phyloP scores from a whole-genome alignment of 2,329 filamentous ascomycete species.

The Fusarium setosum region DNA sequence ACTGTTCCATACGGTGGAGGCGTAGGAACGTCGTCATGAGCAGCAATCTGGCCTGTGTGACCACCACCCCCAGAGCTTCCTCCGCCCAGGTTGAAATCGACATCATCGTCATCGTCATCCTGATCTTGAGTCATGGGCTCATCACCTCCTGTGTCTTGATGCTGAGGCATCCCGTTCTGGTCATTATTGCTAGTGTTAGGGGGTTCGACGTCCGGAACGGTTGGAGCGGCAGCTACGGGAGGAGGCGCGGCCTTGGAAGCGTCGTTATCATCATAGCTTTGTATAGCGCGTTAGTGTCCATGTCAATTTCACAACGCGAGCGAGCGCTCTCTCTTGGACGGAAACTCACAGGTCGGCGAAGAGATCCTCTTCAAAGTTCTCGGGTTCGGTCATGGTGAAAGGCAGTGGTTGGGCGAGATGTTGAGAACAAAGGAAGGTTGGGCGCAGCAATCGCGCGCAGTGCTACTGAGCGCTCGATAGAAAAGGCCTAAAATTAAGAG shows the following conservation, averaged over 20 bases:
- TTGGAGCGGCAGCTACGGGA: constrained; percentile 41
- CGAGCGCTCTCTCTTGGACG: not conserved
- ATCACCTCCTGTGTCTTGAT: constrained; percentile 45
- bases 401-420: constrained; percentile 12
- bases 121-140: constrained; percentile 58
- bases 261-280: constrained; percentile 76
- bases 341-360: constrained; percentile 88
- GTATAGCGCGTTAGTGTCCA: constrained; percentile 9
- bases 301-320: not conserved
- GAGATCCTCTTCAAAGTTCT: constrained; percentile 92
- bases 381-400: constrained; percentile 78
- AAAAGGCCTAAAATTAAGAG: not conserved
- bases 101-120: constrained; percentile 66
- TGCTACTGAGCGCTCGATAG: not conserved
- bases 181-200: constrained; percentile 41
- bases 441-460: constrained; percentile 10
- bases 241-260: constrained; percentile 54
- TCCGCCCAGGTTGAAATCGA: constrained; percentile 69
- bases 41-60: constrained; percentile 39
- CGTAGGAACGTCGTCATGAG: constrained; percentile 47
- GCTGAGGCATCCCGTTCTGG: constrained; percentile 31
- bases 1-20: constrained; percentile 51
- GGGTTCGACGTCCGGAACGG: constrained; percentile 42
- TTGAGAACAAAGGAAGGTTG: constrained; percentile 7
- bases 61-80: constrained; percentile 44